Base-by-base conservation (phyloP, 352 stramenopile species). In the Phytophthora quininea region DNA sequence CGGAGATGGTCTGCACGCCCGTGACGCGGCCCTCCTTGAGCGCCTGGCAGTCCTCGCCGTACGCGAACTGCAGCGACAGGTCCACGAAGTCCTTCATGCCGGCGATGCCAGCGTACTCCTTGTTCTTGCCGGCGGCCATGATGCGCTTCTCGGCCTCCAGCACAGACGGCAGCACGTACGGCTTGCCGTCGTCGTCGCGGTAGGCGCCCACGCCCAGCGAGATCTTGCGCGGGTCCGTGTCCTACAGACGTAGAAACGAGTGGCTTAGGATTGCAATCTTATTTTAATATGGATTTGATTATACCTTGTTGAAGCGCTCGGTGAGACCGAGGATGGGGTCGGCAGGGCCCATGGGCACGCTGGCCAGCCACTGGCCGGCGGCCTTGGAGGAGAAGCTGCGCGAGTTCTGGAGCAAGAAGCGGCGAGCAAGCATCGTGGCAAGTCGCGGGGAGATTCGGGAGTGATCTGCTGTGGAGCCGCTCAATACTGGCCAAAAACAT, bases 161-260 rank as follows among this genome's bases (percentile, higher is more conserved):
- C n/a, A 99, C 97, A 45, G 96, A 98, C 37, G 96, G 92, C 42
- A 99, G 82, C 64, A 99, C 94, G 70, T 95, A 99, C 59, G 97
- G 97, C 82, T 97, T 97, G 68, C 87, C 86, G 48, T 95, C 83
- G 67, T 98, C 91, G 66, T 98, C 95, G 68, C 98, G 91, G 84
- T 99, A 99, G 6, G 98, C 98, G 62, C 98, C 98, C n/a, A 99
- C 98, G 52, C 98, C 98, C 29, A 99, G 79, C 86, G 93, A 97
- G 4, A 99, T 92, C 82, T 99, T 99, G 51, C 88, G 72, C 54
- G 92, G 45, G 74, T 98, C 93, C 33, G 88, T 84, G 80, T 98
- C 97, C 77, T 97, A 81, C 46, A 86, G 2, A n/a, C 30, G 35
- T 12, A 72, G 35, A 29, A 11, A 50, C 29, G 30, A 54, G 19